Base-by-base conservation (phyloP, 495 filamentous ascomycete genomes). In the Jackrogersella minutella region DNA sequence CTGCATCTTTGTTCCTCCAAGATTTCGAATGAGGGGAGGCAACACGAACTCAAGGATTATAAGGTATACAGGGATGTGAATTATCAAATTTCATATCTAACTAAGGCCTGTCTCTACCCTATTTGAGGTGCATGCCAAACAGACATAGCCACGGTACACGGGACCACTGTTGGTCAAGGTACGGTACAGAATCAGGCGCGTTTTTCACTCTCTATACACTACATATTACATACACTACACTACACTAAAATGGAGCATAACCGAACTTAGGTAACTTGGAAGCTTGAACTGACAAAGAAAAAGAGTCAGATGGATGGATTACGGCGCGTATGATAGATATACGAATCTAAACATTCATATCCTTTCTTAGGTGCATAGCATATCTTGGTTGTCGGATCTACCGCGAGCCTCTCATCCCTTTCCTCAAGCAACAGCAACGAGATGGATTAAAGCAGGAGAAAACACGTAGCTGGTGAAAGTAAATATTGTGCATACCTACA, bases 51-150 rank as follows among this genome's bases (percentile, higher is more conserved):
- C 54, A 47, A 61, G 49, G 51, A 61, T 61, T 40, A 53, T 47
- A 60, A 58, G 64, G 64, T 50, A 54, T 47, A 62, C 58, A 58
- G 31, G 49, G 55, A 68, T 68, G n/a, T 51, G 16, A 47, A 57
- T 39, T 54, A 54, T 66, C 49, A 60, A 66, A 55, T 66, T 59
- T 66, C 52, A 40, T 56, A 56, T 56, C 52, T 30, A n/a, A n/a
- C n/a, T 47, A 51, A 46, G 17, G 36, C 34, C 46, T 49, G 43
- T 49, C 13, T 46, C 62, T 58, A 47, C 22, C 22, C 39, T 37
- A 63, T 68, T 63, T 49, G 54, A 63, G 59, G 50, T 64, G 60
- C 66, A 69, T 69, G 61, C 66, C 66, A 69, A 65, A 69, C 66
- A 69, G 56, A 64, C 60, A 69, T 58, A 69, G 66, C 66, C 66